phyloP scores from a whole-genome alignment of 345 rosid genomes.

The Aquilaria sinensis region DNA sequence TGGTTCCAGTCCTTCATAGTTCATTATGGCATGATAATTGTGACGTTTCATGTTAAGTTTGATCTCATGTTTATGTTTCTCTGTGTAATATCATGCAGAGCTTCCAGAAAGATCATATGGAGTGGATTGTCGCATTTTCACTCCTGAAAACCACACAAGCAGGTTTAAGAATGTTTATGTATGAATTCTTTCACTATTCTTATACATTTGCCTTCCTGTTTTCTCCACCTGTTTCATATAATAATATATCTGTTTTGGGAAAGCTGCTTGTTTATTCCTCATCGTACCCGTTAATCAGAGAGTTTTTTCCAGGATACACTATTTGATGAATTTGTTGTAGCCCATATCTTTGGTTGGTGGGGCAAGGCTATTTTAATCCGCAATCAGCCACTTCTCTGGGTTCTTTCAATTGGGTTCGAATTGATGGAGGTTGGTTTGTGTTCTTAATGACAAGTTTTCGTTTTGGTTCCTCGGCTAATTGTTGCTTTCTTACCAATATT shows the following conservation, averaged over 20 bases:
- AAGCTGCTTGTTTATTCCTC: neutral
- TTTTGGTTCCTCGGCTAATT: neutral
- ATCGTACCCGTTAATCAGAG: neutral
- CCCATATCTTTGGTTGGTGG: constrained; percentile 99
- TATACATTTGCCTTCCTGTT: neutral
- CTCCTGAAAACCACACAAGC: constrained; percentile 82
- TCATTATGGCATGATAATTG: no score
- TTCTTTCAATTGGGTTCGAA: constrained; percentile 95
- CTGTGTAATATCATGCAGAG: constrained; percentile 42
- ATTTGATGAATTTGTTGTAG: constrained; percentile 93
- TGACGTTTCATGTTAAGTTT: no score
- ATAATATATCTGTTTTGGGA: no score
- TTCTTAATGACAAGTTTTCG: constrained; percentile 8
- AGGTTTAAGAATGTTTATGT: constrained; percentile 99
- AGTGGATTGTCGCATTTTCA: constrained; percentile 87
- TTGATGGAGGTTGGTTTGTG: constrained; percentile 74
- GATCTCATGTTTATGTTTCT: neutral
- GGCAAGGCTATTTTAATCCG: constrained; percentile 96
- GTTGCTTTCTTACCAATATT: neutral
- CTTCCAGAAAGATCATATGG: constrained; percentile 98
- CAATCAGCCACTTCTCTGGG: constrained; percentile 97
- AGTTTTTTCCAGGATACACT: constrained; percentile 59
- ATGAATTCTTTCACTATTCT: constrained; percentile 48
- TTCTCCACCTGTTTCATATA: neutral
- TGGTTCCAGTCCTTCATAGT: no score